Conservation (phyloP, 306 rosid genomes). For the Ochetophila trinervis region DNA sequence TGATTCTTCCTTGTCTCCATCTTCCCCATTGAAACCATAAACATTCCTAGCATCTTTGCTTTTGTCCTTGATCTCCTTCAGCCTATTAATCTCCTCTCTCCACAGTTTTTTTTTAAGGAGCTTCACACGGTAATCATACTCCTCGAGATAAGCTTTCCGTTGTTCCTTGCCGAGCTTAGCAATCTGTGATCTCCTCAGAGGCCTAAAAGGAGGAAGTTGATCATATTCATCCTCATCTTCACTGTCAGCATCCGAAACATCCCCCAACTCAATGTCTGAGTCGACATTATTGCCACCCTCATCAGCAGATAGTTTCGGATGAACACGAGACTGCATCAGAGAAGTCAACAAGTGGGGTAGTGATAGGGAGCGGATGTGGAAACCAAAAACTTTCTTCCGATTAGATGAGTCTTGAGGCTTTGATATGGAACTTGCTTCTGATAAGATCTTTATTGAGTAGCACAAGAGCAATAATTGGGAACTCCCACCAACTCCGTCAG, state of each 20-base stretch:
- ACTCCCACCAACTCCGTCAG: conserved; percentile 44
- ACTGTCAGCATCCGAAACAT: conserved; percentile 2
- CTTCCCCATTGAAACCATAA: conserved; percentile 5
- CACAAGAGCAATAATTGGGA: conserved; percentile 47
- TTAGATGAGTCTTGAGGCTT: conserved; percentile 25
- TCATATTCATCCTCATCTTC: conserved; percentile 20
- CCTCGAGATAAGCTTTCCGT: conserved; percentile 19
- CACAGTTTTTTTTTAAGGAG: conserved; percentile 19
- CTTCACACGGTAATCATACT: conserved; percentile 21
- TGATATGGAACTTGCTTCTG: conserved; percentile 31
- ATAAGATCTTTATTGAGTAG: conserved; percentile 40
- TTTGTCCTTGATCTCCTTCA: conserved; percentile 14
- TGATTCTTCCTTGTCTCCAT: background rate
- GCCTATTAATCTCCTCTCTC: conserved; percentile 12
- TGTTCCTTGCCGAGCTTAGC: conserved; percentile 23
- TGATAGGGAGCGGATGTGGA: conserved; percentile 27
- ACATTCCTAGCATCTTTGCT: conserved; percentile 6
- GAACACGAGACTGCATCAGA: conserved; percentile 37
- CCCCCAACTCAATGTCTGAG: conserved; percentile 11
- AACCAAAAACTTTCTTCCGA: conserved; percentile 27
- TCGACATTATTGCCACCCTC: conserved; percentile 9
- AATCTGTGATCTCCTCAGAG: conserved; percentile 22
- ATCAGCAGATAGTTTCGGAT: conserved; percentile 27
- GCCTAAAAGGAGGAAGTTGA: conserved; percentile 22
- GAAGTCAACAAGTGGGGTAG: conserved; percentile 34